Evolutionary conservation across 1,284 basidiomycete genomes (phyloP).

Genomic region (Lignosus rhinocerotis): DNA sequence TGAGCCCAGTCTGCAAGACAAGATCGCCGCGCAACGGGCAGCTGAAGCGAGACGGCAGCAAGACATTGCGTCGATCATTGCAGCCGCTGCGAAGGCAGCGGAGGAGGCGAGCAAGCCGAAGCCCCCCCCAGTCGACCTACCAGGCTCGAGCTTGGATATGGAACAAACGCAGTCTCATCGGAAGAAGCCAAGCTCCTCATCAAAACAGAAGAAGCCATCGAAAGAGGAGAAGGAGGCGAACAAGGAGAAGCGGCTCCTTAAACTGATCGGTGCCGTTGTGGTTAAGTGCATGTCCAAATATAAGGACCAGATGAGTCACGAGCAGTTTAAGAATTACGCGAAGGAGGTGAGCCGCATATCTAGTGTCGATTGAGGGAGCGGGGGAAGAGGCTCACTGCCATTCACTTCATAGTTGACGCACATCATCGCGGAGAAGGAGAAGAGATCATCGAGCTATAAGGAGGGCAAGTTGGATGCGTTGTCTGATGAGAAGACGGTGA

Average conservation of each 20-base stretch:
- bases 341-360: constrained; percentile 68
- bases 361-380: not conserved
- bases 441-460: constrained; percentile 80
- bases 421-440: constrained; percentile 89
- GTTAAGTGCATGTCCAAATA: constrained; percentile 93
- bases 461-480: constrained; percentile 72
- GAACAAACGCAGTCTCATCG: constrained; percentile 27
- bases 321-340: constrained; percentile 93
- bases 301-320: constrained; percentile 76
- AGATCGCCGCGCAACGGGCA: constrained; percentile 5
- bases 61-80: constrained; percentile 50
- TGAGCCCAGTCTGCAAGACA: not conserved
- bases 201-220: constrained; percentile 45
- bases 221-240: constrained; percentile 61
- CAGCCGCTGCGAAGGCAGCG: constrained; percentile 47
- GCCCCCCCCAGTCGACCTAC: constrained; percentile 20
- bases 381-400: not conserved
- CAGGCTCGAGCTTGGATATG: not conserved
- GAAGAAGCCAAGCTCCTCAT: constrained; percentile 31
- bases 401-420: constrained; percentile 62
- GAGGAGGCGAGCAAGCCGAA: constrained; percentile 31
- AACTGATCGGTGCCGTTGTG: constrained; percentile 87
- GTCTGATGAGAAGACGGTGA: constrained; percentile 82
- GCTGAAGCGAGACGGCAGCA: constrained; percentile 22
- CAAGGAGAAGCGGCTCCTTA: constrained; percentile 83